Conservation (phyloP, 1,139 yeast species). For the Saccharomycopsis phalli region DNA sequence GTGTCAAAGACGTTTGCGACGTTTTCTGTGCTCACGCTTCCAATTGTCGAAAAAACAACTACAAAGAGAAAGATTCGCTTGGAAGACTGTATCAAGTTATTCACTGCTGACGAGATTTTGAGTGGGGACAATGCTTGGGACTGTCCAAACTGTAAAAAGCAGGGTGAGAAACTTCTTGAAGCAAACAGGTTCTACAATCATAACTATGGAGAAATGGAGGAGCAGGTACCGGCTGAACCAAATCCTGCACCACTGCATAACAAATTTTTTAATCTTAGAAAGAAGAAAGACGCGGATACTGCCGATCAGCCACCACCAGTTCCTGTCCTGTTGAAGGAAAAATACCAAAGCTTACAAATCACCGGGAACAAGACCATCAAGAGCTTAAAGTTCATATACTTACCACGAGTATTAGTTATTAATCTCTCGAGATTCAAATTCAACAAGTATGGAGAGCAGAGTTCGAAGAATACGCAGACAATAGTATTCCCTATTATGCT, state of each 20-base stretch:
- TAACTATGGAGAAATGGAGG: conserved; percentile 9
- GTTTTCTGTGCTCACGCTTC: conserved; percentile 57
- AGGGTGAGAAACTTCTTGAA: conserved; percentile 9
- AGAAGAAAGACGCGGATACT: conserved; percentile 10
- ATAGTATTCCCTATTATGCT: conserved; percentile 49
- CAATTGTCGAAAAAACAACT: conserved; percentile 41
- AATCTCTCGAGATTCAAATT: conserved; percentile 55
- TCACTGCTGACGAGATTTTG: conserved; percentile 58
- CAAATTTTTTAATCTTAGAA: conserved; percentile 17
- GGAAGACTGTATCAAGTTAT: conserved; percentile 57
- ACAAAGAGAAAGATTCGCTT: conserved; percentile 34
- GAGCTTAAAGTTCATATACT: conserved; percentile 47
- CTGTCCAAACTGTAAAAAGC: conserved; percentile 57
- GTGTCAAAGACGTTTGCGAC: conserved; percentile 50
- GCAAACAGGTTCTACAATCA: conserved; percentile 15
- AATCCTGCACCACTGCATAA: not conserved
- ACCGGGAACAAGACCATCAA: conserved; percentile 39
- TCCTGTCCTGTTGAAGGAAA: conserved; percentile 5
- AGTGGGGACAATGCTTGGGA: conserved; percentile 74
- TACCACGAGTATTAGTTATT: conserved; percentile 56
- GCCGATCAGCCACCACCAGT: not conserved
- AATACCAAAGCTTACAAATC: conserved; percentile 23
- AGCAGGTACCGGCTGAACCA: not conserved
- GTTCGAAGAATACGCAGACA: conserved; percentile 41
- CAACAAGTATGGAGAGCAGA: conserved; percentile 38